Evolutionary conservation across 2,329 filamentous ascomycete species (phyloP), one percentile per base, ranked within the genome.

Genomic region (Clonostachys sp.): DNA sequence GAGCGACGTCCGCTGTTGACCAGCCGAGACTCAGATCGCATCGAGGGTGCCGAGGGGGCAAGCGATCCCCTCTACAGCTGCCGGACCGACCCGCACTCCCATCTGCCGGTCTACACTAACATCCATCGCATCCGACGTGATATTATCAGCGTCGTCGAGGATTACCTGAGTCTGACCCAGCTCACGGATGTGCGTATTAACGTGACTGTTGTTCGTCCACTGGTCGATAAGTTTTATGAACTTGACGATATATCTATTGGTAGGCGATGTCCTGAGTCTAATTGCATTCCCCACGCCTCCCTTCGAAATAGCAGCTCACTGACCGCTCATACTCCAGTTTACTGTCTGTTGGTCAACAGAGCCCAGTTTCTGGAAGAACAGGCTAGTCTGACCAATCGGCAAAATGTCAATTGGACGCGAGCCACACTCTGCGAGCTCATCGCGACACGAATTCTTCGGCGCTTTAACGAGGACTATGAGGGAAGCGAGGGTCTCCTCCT

Each of bases 211-310:
- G 84, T 94, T 17, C 80, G 89, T 49, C 89, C 89, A 1, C 69
- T 94, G 24, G 87, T 94, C n/a, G 87, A 94, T 61, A 86, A 89
- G 61, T 77, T 92, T 9, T 94, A 90, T 61, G 83, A 88, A 57
- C 76, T 84, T 49, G 78, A 89, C 50, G 89, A 94, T 68, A 84
- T 91, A 38, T 92, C 88, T 2, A 83, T 91, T 47, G 78, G 83
- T 86, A 67, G 53, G 74, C 57, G 9, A 17, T 47, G 35, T 30
- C 24, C 24, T 30, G 24, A 16, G n/a, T 13, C 8, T 3, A 40
- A n/a, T 40, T n/a, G n/a, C 12, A n/a, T 18, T 40, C 8, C 1
- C 12, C 1, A 2, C 30, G 34, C 12, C 24, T 46, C 39, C 8
- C 40, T 10, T 34, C 35, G 14, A 5, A 24, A 42, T 17, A 10